Conservation (phyloP, 1,284 basidiomycete species). For the Tetrapyrgos nigripes region DNA sequence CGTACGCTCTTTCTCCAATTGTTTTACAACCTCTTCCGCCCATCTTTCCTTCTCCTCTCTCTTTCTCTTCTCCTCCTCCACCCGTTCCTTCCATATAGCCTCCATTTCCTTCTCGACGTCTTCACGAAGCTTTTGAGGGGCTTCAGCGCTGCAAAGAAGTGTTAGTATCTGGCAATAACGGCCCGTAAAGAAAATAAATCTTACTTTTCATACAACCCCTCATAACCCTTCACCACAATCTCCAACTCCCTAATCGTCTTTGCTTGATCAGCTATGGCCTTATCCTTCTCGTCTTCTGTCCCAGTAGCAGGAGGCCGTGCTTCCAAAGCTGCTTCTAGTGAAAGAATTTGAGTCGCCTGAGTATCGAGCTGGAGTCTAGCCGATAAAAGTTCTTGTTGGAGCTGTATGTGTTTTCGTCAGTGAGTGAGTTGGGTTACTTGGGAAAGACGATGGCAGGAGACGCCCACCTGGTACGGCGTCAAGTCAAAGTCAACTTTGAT, state of each 20-base stretch:
- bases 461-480: conserved; percentile 76
- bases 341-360: conserved; percentile 82
- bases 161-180: conserved; percentile 14
- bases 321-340: conserved; percentile 73
- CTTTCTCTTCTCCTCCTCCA: conserved; percentile 65
- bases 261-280: conserved; percentile 66
- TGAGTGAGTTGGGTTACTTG: not conserved
- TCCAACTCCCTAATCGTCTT: conserved; percentile 77
- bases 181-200: no score
- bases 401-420: conserved; percentile 42
- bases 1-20: conserved; percentile 79
- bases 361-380: conserved; percentile 78
- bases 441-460: not conserved
- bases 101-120: conserved; percentile 76
- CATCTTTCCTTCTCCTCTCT: conserved; percentile 73
- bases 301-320: conserved; percentile 64
- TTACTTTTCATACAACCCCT: conserved; percentile 39
- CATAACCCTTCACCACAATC: conserved; percentile 71
- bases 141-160: conserved; percentile 52
- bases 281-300: conserved; percentile 74
- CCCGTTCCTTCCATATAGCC: conserved; percentile 56
- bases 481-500: conserved; percentile 87
- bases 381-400: conserved; percentile 86
- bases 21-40: conserved; percentile 72
- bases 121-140: conserved; percentile 73